These are phyloP conservation scores for Coleophoma eucalyptorum DNA, from an alignment of 2,329 filamentous ascomycete species.

Conservation along the genomic window DNA sequence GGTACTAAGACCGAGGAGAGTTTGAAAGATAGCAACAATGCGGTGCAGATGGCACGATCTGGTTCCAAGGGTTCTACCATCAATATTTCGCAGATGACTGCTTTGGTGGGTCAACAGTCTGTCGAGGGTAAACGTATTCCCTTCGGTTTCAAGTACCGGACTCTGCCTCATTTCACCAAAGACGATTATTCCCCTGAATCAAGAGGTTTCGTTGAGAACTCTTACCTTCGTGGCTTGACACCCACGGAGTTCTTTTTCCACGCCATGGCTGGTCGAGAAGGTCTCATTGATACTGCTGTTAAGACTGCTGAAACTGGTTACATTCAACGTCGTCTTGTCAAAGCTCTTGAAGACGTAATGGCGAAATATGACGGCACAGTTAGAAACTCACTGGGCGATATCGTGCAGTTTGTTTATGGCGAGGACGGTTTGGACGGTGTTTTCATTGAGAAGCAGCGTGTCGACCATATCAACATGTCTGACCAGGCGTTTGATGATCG, in stretches of 20 bases:
- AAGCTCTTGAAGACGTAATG: constrained; percentile 95
- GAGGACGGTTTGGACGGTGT: constrained; percentile 95
- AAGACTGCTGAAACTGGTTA: constrained; percentile 99
- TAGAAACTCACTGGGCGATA: constrained; percentile 91
- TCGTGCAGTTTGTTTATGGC: constrained; percentile 96
- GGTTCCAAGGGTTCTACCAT: constrained; percentile 98
- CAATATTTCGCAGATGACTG: constrained; percentile 99
- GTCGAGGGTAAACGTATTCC: constrained; percentile 98
- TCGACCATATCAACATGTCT: constrained; percentile 82
- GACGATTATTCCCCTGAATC: constrained; percentile 98
- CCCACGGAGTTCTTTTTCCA: constrained; percentile 99
- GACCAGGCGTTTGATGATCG: constrained; percentile 73
- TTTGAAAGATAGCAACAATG: constrained; percentile 94
- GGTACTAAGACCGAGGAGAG: constrained; percentile 89
- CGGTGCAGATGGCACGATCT: constrained; percentile 91
- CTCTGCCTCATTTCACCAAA: constrained; percentile 96
- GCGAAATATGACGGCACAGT: constrained; percentile 97
- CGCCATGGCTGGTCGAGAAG: constrained; percentile 99
- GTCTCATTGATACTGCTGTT: constrained; percentile 98
- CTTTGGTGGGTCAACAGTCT: constrained; percentile 94
- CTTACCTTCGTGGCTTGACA: constrained; percentile 91
- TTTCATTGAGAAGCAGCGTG: constrained; percentile 86
- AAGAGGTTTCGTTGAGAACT: constrained; percentile 97
- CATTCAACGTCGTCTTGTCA: constrained; percentile 96
- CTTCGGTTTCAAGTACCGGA: constrained; percentile 98